Conservation (phyloP, 2,329 filamentous ascomycete genomes). For the Penicillium oxalicum region DNA sequence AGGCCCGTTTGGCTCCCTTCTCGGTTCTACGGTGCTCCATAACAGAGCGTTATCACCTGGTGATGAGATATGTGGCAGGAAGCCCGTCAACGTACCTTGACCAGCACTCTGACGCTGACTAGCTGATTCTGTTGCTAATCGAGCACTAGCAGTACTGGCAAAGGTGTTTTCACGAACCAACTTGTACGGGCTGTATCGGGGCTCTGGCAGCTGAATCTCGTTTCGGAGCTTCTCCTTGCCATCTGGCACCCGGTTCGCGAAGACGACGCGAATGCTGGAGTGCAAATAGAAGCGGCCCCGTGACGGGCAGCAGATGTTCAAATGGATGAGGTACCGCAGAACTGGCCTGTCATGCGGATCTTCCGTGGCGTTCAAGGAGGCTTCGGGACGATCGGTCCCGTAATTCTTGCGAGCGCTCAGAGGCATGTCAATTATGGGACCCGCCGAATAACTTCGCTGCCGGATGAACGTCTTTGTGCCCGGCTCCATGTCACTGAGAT, state of each 20-base stretch:
- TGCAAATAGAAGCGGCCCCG: conserved; percentile 84
- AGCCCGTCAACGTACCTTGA: conserved; percentile 18
- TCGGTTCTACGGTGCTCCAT: conserved; percentile 5
- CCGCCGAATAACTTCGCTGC: conserved; percentile 86
- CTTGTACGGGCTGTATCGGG: conserved; percentile 79
- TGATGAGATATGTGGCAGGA: conserved; percentile 10
- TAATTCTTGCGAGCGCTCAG: conserved; percentile 37
- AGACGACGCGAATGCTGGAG: conserved; percentile 87
- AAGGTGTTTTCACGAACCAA: conserved; percentile 45
- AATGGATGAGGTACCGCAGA: conserved; percentile 81
- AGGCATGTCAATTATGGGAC: conserved; percentile 72
- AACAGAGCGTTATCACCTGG: conserved; percentile 10
- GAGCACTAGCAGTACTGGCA: conserved; percentile 41
- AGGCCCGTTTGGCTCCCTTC: conserved; percentile 10
- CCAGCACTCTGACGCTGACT: conserved; percentile 55
- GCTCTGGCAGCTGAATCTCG: conserved; percentile 83
- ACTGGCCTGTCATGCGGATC: conserved; percentile 54
- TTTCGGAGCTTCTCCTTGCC: conserved; percentile 88
- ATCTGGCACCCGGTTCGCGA: conserved; percentile 92
- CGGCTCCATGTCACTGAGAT: conserved; percentile 83
- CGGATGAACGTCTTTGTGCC: conserved; percentile 94
- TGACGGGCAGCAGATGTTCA: conserved; percentile 85
- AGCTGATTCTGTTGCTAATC: conserved; percentile 55
- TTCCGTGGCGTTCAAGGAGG: conserved; percentile 43
- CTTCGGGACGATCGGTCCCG: conserved; percentile 51